Evolutionary conservation across 1,284 basidiomycete species (phyloP), one percentile per base, ranked within the genome.

Genomic region (Pascua sp.): DNA sequence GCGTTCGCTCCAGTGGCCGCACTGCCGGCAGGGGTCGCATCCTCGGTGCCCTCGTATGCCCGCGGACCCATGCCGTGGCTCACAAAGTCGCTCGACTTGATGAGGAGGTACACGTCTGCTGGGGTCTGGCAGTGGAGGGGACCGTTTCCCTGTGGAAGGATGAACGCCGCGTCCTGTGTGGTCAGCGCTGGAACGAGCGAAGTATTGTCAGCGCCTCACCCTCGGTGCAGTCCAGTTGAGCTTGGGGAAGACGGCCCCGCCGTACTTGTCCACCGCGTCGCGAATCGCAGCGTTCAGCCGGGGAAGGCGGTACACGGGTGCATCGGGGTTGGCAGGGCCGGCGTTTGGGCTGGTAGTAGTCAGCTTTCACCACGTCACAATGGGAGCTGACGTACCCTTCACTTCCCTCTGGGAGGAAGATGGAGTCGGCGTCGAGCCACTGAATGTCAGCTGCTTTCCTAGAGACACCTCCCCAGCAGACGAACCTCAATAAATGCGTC

Each of bases 71-170:
- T 73, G 70, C 94, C 94, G 64, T 95, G 89, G 8, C 84, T 82
- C 47, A 92, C 81, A 66, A 96, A 96, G 72, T 97, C 91, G 48
- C 90, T 92, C 2, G 90, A 90, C 76, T 98, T 98, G 63, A 98
- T 82, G 0, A 96, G 79, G 47, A 97, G 81, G 74, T 97, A 98
- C 32, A 98, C 86, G 66, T 98, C 95, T 5, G 88, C 85, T 0
- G 93, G 91, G 1, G 85, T 84, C 8, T 85, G 86, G 75, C 94
- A 97, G 77, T 88, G 88, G 42, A 98, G 79, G 0, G 89, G 91
- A 1, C 88, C 86, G n/a, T 89, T 82, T 2, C 91, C 67, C 48
- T 72, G 72, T n/a, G 72, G 88, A 1, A 96, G 81, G 61, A 98
- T 86, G 89, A 93, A 98, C 2, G 88, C 84, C 12, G 93, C 91